These are phyloP conservation scores for Suillus luteus DNA, from an alignment of 768 basidiomycete species.

Conservation along the genomic window DNA sequence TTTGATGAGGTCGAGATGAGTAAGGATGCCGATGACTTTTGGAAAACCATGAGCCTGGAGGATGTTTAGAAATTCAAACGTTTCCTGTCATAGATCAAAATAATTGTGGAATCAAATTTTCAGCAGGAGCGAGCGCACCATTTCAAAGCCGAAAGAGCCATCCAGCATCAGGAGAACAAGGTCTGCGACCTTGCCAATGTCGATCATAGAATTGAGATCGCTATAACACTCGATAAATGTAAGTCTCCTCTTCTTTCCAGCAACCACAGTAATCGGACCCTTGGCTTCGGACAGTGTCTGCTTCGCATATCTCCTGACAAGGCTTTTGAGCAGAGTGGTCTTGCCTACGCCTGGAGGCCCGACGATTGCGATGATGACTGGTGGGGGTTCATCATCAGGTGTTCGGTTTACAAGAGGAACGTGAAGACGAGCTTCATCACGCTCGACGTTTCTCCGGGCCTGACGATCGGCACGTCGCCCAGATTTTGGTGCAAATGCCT, in stretches of 20 bases:
- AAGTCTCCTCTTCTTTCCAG: slow-evolving; percentile 89
- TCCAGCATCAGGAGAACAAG: slow-evolving; percentile 97
- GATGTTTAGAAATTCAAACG: slow-evolving; percentile 97
- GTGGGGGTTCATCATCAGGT: slow-evolving; percentile 88
- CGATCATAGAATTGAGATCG: slow-evolving; percentile 98
- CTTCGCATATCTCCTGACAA: slow-evolving; percentile 91
- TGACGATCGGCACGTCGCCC: slow-evolving; percentile 87
- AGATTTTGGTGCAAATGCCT: slow-evolving; percentile 94
- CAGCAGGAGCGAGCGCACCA: slow-evolving; percentile 58
- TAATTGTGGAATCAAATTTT: not conserved
- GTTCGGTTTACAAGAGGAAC: slow-evolving; percentile 96
- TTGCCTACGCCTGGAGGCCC: slow-evolving; percentile 98
- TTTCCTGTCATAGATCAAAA: slow-evolving; percentile 64
- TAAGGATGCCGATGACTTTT: slow-evolving; percentile 95
- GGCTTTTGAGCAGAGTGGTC: slow-evolving; percentile 87
- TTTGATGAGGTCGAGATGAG: slow-evolving; percentile 97
- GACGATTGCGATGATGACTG: slow-evolving; percentile 91
- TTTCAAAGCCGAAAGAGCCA: slow-evolving; percentile 97
- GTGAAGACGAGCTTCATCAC: slow-evolving; percentile 92
- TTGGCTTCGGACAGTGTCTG: slow-evolving; percentile 87
- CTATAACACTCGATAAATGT: slow-evolving; percentile 98
- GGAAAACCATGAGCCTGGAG: slow-evolving; percentile 98
- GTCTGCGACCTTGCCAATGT: slow-evolving; percentile 96
- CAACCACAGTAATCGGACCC: slow-evolving; percentile 93
- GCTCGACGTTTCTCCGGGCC: slow-evolving; percentile 88